Evolutionary conservation across 2,329 filamentous ascomycete genomes (phyloP).

Genomic region (Claviceps spartinae): DNA sequence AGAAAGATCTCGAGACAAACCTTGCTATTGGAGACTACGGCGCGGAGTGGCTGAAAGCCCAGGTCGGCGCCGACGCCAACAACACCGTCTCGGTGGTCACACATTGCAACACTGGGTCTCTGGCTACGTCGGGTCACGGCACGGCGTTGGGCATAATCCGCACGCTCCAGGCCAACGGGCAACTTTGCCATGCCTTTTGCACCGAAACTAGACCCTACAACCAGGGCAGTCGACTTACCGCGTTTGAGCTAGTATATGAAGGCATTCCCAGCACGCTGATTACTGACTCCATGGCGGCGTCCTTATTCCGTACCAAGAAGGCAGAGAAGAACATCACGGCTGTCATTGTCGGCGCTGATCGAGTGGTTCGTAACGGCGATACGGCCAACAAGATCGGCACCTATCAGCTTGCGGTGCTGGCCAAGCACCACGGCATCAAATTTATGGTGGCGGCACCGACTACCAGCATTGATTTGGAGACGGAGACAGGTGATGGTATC

Average conservation of each 20-base stretch:
- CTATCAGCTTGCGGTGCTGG: conserved; percentile 83
- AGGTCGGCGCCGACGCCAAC: conserved; percentile 34
- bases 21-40: conserved; percentile 71
- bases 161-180: conserved; percentile 52
- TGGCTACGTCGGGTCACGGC: conserved; percentile 94
- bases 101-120: conserved; percentile 94
- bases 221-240: conserved; percentile 86
- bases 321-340: conserved; percentile 58
- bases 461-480: conserved; percentile 82
- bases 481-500: conserved; percentile 64
- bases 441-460: conserved; percentile 92
- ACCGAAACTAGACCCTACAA: conserved; percentile 97
- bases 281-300: conserved; percentile 92
- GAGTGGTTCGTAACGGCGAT: conserved; percentile 91
- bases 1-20: conserved; percentile 79
- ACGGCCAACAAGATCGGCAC: conserved; percentile 98
- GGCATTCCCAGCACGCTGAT: conserved; percentile 81
- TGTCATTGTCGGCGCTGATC: conserved; percentile 87
- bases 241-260: conserved; percentile 93
- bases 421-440: conserved; percentile 75
- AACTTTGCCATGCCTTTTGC: conserved; percentile 77
- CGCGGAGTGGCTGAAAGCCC: conserved; percentile 64
- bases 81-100: conserved; percentile 67
- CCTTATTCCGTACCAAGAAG: conserved; percentile 56
- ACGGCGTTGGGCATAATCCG: conserved; percentile 91